phyloP scores from a whole-genome alignment of 495 filamentous ascomycete species.

The Neurospora cerealis region DNA sequence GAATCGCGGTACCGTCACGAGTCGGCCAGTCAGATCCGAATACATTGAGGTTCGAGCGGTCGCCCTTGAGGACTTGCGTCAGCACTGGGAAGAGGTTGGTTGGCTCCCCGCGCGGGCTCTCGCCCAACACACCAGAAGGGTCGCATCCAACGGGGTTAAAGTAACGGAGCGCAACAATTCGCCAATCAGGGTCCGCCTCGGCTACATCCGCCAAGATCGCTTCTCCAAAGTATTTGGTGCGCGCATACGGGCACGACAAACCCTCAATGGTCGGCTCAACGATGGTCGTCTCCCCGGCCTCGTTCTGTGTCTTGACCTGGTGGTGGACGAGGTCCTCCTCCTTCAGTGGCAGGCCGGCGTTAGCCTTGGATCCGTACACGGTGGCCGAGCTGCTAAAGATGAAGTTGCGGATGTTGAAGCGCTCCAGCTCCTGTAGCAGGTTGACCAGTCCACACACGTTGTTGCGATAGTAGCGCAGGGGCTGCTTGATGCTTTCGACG shows the following conservation, averaged over 20 bases:
- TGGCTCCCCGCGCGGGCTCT: slow-evolving; percentile 51
- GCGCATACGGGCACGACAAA: slow-evolving; percentile 55
- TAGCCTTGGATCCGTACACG: slow-evolving; percentile 50
- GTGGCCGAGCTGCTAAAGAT: slow-evolving; percentile 57
- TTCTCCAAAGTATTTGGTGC: slow-evolving; percentile 58
- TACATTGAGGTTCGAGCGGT: slow-evolving; percentile 42
- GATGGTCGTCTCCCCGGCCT: neutral
- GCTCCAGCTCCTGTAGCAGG: slow-evolving; percentile 42
- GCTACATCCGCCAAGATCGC: slow-evolving; percentile 55
- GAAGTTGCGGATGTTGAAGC: slow-evolving; percentile 54
- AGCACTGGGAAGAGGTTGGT: slow-evolving; percentile 57
- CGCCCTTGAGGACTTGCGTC: slow-evolving; percentile 48
- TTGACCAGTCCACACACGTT: slow-evolving; percentile 56
- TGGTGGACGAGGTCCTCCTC: slow-evolving; percentile 54
- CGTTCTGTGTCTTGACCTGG: slow-evolving; percentile 26
- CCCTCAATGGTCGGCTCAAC: slow-evolving; percentile 27
- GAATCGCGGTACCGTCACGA: slow-evolving; percentile 62
- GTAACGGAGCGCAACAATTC: slow-evolving; percentile 52
- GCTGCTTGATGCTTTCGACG: slow-evolving; percentile 41
- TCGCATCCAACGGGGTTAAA: slow-evolving; percentile 63
- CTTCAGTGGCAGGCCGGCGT: slow-evolving; percentile 41
- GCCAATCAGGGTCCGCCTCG: slow-evolving; percentile 48
- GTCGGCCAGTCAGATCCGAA: slow-evolving; percentile 58
- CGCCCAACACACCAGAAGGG: slow-evolving; percentile 52
- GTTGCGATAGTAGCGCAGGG: slow-evolving; percentile 55